A percentile compares a stretch with the other conserved stretches of the same genome.
Evolutionary conservation across 2,329 filamentous ascomycete genomes (phyloP).

Genomic region (Talaromyces sp.): DNA sequence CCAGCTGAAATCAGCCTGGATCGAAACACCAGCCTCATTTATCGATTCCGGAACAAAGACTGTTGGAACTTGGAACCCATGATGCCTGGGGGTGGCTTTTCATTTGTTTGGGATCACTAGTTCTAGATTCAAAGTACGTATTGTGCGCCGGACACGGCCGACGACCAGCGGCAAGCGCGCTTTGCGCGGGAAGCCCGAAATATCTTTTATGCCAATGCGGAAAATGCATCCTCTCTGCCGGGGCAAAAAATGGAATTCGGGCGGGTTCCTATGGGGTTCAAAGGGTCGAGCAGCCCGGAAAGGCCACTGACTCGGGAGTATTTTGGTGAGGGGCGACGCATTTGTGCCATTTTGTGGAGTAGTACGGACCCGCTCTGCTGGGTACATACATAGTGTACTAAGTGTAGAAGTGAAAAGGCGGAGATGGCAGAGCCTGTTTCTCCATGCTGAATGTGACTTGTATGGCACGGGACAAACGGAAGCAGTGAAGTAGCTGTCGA

Average conservation of each 20-base stretch:
- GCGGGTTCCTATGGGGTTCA: slow-evolving; percentile 8
- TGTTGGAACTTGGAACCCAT: neutral
- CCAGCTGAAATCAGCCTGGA: neutral
- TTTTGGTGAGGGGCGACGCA: slow-evolving; percentile 1
- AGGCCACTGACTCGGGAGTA: slow-evolving; percentile 1
- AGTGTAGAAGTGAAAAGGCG: slow-evolving; percentile 1
- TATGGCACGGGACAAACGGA: neutral
- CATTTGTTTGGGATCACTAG: neutral
- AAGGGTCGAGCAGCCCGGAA: neutral
- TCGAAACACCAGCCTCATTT: neutral
- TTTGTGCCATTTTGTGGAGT: slow-evolving; percentile 14
- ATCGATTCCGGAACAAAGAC: neutral
- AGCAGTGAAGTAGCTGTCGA: neutral
- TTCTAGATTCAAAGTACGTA: neutral
- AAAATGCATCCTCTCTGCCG: slow-evolving; percentile 11
- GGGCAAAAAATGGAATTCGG: slow-evolving; percentile 18
- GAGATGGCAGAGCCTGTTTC: slow-evolving; percentile 1
- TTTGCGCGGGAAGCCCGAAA: slow-evolving; percentile 26
- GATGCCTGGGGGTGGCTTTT: neutral
- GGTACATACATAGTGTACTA: neutral
- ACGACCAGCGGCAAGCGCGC: slow-evolving; percentile 35
- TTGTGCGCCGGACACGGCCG: neutral
- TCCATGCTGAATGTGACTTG: neutral
- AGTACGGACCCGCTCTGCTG: slow-evolving; percentile 12
- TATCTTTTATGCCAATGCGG: slow-evolving; percentile 17